These are phyloP conservation scores for Daedalea quercina DNA, from an alignment of 768 basidiomycete species.

Conservation along the genomic window DNA sequence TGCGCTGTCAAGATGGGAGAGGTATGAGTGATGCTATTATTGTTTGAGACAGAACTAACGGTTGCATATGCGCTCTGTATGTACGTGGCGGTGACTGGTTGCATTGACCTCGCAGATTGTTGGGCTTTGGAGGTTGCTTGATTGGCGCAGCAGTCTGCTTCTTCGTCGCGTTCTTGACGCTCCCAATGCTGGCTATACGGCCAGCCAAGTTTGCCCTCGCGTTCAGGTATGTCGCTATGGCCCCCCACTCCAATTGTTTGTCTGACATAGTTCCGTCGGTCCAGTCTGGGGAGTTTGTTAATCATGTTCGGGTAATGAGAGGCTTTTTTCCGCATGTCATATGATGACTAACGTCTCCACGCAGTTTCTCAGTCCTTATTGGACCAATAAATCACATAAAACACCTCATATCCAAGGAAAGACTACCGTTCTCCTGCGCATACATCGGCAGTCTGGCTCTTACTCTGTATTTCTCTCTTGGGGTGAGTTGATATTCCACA, in stretches of 20 bases:
- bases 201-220: constrained; percentile 90
- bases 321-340: not conserved
- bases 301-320: constrained; percentile 85
- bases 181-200: constrained; percentile 64
- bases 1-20: constrained; percentile 88
- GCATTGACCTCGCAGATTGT: constrained; percentile 42
- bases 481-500: constrained; percentile 44
- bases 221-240: constrained; percentile 49
- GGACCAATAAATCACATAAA: constrained; percentile 91
- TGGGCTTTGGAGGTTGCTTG: constrained; percentile 88
- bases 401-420: constrained; percentile 76
- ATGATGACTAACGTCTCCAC: not conserved
- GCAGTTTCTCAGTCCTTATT: constrained; percentile 75
- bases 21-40: constrained; percentile 35
- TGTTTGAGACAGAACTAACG: not conserved
- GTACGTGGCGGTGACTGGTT: not conserved
- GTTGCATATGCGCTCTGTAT: not conserved
- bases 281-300: constrained; percentile 78
- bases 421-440: constrained; percentile 75
- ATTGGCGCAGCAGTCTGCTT: constrained; percentile 92
- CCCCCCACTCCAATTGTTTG: not conserved
- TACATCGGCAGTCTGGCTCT: constrained; percentile 81
- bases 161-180: constrained; percentile 80
- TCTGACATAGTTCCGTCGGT: not conserved
- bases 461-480: constrained; percentile 89